Evolutionary conservation across 1,284 basidiomycete species (phyloP), one percentile per base, ranked within the genome.

Genomic region (Crocinoboletus sp.): DNA sequence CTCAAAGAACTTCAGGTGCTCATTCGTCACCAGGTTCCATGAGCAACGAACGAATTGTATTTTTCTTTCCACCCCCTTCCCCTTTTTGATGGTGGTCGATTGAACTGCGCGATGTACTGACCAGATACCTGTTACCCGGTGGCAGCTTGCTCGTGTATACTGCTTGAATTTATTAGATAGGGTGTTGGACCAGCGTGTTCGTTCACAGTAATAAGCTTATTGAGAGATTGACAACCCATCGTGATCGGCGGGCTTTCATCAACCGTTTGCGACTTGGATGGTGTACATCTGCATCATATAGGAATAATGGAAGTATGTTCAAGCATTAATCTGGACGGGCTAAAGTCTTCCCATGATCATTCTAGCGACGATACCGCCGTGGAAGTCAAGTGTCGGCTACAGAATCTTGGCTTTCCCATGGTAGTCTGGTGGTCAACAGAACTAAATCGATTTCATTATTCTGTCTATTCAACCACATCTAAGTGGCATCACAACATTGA

Each of bases 91-190:
- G n/a, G 20, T 9, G 5, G 10, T 15, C 5, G 4, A 22, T 15
- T 35, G 15, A 9, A n/a, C 12, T 8, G 20, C 42, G 17, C 4
- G 17, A 25, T 25, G 30, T 49, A 41, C 34, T 52, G 19, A 41
- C 37, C 4, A 27, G 40, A 38, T 48, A 37, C 31, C 31, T 24
- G 15, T 33, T 33, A 33, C 20, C 24, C 16, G 20, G 11, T 9
- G 9, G 16, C 43, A 30, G 19, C 22, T 25, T 6, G 9, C 29
- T 33, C 8, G n/a, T 7, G 13, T 40, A 20, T 13, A 16, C 29
- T 32, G 13, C 43, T 31, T 31, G 25, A 20, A 23, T 23, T 22
- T 16, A n/a, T n/a, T n/a, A n/a, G n/a, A n/a, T n/a, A n/a, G n/a
- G 9, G 8, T 40, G 17, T 22, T 45, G n/a, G n/a, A n/a, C n/a